phyloP scores from a whole-genome alignment of 176 grass and related monocot genomes.

The Saccharum spontaneum region DNA sequence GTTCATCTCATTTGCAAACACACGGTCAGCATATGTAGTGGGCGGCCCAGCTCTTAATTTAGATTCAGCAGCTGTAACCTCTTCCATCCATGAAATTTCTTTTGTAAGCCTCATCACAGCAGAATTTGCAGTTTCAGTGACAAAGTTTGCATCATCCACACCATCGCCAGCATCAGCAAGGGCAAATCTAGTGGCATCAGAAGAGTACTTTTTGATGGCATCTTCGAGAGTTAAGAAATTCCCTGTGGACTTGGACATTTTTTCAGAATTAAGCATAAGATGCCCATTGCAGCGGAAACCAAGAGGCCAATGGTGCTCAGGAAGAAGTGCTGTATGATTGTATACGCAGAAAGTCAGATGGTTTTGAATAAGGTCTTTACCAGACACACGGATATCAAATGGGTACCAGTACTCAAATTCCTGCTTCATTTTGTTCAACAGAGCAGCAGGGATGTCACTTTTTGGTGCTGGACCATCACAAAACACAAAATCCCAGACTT shows the following conservation, averaged over 20 bases:
- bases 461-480: neutral
- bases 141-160: slow-evolving; percentile 93
- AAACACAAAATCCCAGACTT: neutral
- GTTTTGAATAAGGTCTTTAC: neutral
- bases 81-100: slow-evolving; percentile 90
- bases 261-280: slow-evolving; percentile 88
- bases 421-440: neutral
- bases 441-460: neutral
- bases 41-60: slow-evolving; percentile 46
- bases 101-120: slow-evolving; percentile 82
- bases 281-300: slow-evolving; percentile 85
- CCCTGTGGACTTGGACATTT: slow-evolving; percentile 87
- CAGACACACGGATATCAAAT: neutral
- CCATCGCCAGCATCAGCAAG: slow-evolving; percentile 85
- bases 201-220: slow-evolving; percentile 66
- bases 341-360: neutral
- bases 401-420: neutral
- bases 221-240: slow-evolving; percentile 72
- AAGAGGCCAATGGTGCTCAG: slow-evolving; percentile 71
- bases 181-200: slow-evolving; percentile 78
- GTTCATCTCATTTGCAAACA: slow-evolving; percentile 81
- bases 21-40: slow-evolving; percentile 62
- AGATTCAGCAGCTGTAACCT: slow-evolving; percentile 60
- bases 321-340: slow-evolving; percentile 60
- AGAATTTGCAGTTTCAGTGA: slow-evolving; percentile 73